Base-by-base conservation (phyloP, 192 early-diverging fungal genomes). In the Umbelopsis isabellina region DNA sequence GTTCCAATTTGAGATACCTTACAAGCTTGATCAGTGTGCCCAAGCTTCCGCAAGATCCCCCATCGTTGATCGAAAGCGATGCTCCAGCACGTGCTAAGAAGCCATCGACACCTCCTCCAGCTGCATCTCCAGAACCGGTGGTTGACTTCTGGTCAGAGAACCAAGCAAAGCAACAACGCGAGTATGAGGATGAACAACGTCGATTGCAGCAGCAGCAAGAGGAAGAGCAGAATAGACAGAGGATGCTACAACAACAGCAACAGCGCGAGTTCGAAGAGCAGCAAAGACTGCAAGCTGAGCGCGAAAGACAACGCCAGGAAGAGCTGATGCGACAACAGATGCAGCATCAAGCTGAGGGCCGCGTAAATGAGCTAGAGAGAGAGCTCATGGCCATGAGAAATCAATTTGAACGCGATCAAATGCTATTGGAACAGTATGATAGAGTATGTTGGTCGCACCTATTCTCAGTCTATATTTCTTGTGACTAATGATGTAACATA, bases 1-100 rank as follows among this genome's bases (percentile, higher is more conserved):
- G 95, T 80, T 89, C 90, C 37, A 91, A 91, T 64, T 78, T 98
- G 33, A 88, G 89, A 72, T 99, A 98, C 75, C 79, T 99, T 58
- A 96, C 95, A n/a, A 94, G 92, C 64, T 86, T 99, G 68, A 95
- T 98, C 71, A 88, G 83, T 25, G 93, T 99, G 25, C 97, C 97
- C 33, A 89, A 86, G 65, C 81, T 98, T 37, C 85, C 91, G 3
- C 86, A 84, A 72, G 86, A 94, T 65, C 91, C 95, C 65, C 93
- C 95, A 66, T 90, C 91, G 71, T 89, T 98, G 52, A 83, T 96
- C 44, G 93, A 90, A 12, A 80, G 86, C 53, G 85, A 82, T 27
- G 85, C 90, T 10, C 90, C 94, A 8, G 82, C 82, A 33, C 78
- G 81, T 67, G 86, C 74, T 27, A 61, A 65, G 48, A 49, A 49